Base-by-base conservation (phyloP, 306 rosid genomes). In the Sindora glabra region DNA sequence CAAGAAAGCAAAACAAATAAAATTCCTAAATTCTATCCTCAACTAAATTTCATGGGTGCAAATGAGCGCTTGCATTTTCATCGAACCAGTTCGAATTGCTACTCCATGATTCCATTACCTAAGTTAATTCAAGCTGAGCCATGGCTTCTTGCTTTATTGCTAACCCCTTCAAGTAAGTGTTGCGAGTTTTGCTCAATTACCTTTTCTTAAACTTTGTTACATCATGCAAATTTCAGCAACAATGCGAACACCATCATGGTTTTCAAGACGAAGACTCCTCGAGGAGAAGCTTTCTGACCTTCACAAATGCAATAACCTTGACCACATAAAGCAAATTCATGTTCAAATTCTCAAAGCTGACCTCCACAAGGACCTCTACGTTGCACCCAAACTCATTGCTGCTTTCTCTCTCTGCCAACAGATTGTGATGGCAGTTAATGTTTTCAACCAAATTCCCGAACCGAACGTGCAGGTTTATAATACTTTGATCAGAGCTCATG, bases 201-300 rank as follows among this genome's bases (percentile, higher is more conserved):
- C 11, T n/a, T 34, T 34, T 14, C 26, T 18, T 46, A 5, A 18
- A 18, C 12, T 10, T 5, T 26, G 8, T 13, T 45, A 37, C 53
- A 52, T 52, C 52, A 81, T 83, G 95, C 89, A 81, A 64, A 48
- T 68, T 55, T 56, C 87, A n/a, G 57, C 53, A 0, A 67, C 87
- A 9, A 40, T 56, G 44, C 79, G 91, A 54, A 73, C 62, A 14
- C 95, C 95, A 4, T 21, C 79, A 2, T 91, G 96, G 98, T 84
- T 91, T 30, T 90, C 97, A 7, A 64, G 72, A 1, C 86, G 96
- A 16, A 68, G 85, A 17, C 70, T 81, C 23, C 63, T 91, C 0
- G 98, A 91, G 5, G 89, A 91, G 55, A 88, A 85, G 71, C 87
- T 88, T 19, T 32, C 70, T 2, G 76, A 76, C 48, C 89, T 91